Percentiles rank a stretch among this genome's conserved stretches.
These are phyloP conservation scores for Daldinia childiae DNA, from an alignment of 495 filamentous ascomycete genomes.

Conservation along the genomic window DNA sequence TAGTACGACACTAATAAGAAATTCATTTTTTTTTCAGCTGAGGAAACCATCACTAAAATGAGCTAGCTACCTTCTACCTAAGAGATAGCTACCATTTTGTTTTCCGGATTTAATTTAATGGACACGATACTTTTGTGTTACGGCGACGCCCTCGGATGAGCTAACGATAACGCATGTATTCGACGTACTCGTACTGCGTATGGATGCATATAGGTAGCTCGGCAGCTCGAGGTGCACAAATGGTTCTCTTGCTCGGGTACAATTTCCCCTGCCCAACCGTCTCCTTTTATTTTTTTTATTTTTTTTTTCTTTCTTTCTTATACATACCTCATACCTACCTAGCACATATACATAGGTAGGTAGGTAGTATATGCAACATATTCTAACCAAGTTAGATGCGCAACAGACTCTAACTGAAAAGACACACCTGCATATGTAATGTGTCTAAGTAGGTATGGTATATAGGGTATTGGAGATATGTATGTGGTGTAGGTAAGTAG, in stretches of 20 bases:
- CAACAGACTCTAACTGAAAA: background rate
- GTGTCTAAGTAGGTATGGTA: background rate
- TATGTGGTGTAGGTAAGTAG: background rate
- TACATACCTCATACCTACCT: background rate
- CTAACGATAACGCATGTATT: constrained; percentile 1
- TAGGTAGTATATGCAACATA: background rate
- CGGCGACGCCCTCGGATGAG: constrained; percentile 11
- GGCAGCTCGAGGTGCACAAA: constrained; percentile 3
- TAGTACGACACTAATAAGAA: constrained; percentile 19
- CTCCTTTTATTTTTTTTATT: constrained; percentile 4
- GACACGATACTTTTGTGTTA: constrained; percentile 9
- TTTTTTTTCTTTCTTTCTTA: too few relatives aligned
- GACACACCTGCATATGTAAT: constrained; percentile 11
- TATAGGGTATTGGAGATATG: background rate
- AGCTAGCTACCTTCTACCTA: constrained; percentile 20
- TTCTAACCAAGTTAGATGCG: background rate
- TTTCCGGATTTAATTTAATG: constrained; percentile 9
- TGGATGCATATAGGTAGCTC: background rate
- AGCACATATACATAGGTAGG: background rate
- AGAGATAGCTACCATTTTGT: constrained; percentile 15
- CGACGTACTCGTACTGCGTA: background rate
- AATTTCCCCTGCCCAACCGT: constrained; percentile 20
- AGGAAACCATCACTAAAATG: constrained; percentile 19
- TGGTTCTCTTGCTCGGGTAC: constrained; percentile 29
- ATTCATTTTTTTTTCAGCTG: constrained; percentile 27